Evolutionary conservation across 2,329 filamentous ascomycete genomes (phyloP).

Genomic region (Camptophora hylomeconis): DNA sequence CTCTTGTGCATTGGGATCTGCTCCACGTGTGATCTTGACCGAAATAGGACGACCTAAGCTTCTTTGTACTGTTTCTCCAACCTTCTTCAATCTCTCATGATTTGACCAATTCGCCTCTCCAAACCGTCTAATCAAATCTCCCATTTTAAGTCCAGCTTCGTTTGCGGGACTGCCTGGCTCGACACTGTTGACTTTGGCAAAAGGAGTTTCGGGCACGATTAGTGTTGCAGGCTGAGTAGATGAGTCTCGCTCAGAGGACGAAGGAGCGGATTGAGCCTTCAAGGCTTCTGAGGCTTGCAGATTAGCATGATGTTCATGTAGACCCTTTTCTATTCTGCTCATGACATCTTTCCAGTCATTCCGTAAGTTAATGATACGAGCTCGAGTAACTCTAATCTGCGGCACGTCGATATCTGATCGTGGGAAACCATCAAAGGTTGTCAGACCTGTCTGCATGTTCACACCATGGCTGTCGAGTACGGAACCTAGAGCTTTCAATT

Average conservation of each 20-base stretch:
- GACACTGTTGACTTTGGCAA: slow-evolving; percentile 83
- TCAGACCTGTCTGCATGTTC: slow-evolving; percentile 77
- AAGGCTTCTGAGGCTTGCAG: slow-evolving; percentile 30
- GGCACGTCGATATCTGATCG: slow-evolving; percentile 88
- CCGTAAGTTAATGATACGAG: slow-evolving; percentile 74
- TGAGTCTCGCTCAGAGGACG: slow-evolving; percentile 4
- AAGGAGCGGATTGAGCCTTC: slow-evolving; percentile 12
- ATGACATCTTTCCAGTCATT: slow-evolving; percentile 93
- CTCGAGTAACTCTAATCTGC: slow-evolving; percentile 86
- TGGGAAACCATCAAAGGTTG: slow-evolving; percentile 83
- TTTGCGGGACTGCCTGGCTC: slow-evolving; percentile 67
- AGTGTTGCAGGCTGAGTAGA: slow-evolving; percentile 8
- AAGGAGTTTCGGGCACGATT: slow-evolving; percentile 42
- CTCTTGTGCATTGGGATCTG: slow-evolving; percentile 26
- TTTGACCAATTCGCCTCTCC: slow-evolving; percentile 73
- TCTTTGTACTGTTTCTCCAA: slow-evolving; percentile 79
- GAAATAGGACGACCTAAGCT: slow-evolving; percentile 57
- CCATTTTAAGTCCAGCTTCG: slow-evolving; percentile 62
- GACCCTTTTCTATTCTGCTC: slow-evolving; percentile 63
- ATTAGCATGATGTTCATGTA: slow-evolving; percentile 84
- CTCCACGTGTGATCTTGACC: slow-evolving; percentile 12
- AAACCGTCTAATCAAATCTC: slow-evolving; percentile 74
- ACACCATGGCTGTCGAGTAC: slow-evolving; percentile 73
- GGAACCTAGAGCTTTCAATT: slow-evolving; percentile 69
- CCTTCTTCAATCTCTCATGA: slow-evolving; percentile 71